Evolutionary conservation across 495 filamentous ascomycete genomes (phyloP), one percentile per base, ranked within the genome.

Genomic region (Podospora pseudopauciseta): DNA sequence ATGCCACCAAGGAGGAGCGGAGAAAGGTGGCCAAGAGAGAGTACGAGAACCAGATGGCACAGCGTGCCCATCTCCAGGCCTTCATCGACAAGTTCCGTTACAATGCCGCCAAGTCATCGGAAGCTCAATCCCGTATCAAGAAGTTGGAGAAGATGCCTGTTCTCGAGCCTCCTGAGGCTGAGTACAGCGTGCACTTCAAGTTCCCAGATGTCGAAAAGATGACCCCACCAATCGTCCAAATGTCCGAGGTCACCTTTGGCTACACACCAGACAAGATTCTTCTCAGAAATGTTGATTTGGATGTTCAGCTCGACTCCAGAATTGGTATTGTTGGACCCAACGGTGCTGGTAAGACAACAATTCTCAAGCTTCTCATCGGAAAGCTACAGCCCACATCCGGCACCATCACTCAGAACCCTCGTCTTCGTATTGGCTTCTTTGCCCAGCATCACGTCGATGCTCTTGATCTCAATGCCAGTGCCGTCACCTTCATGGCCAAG

Each of bases 21-120:
- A 89, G 94, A 72, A 99, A 98, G 86, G 93, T 90, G 44, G 95
- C 95, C 55, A 94, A 93, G 86, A 89, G 93, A 63, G 95, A 99
- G 79, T 99, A 99, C 79, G 95, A 99, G 79, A 98, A 96, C 80
- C 96, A 99, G 78, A 96, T 97, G 92, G 92, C 85, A 7, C 88
- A 92, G 77, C 86, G 95, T 64, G 93, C 92, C 32, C 95, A 99
- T 82, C 83, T 99, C 58, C 81, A 86, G 85, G 89, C 91, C 39
- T 99, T 99, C 81, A 98, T 99, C 80, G 95, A 99, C 85, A 99
- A 99, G 80, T 98, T 99, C 86, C 89, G 95, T 30, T 99, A 99
- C 87, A 99, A 99, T 76, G 95, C 95, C 16, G 95, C 96, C 73
- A 99, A 99, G 76, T 97, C 96, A 0, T 97, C 94, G 18, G 95